Evolutionary conservation across 345 rosid genomes (phyloP), one percentile per base, ranked within the genome.

Genomic region (Citrus glauca): DNA sequence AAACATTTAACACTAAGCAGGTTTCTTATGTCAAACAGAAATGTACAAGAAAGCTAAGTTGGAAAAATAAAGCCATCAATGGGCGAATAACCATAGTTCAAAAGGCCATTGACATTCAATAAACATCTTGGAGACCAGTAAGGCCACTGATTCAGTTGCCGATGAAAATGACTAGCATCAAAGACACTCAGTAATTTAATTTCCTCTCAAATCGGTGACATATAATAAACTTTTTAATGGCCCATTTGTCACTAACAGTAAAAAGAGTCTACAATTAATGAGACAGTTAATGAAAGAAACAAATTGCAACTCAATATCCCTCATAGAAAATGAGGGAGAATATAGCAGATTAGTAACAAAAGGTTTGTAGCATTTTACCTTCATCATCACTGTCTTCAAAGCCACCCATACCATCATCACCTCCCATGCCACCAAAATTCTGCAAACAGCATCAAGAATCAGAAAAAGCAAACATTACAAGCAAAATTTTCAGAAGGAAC

Each of bases 371-470:
- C 59, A 63, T 37, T n/a, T 83, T 85, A 94, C 98, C 97, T 85
- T 94, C 98, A 77, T 91, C 97, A 80, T 94, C 98, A 82, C 95
- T 93, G 83, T 89, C 97, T 25, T 90, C 98, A 69, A 89, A 88
- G 28, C 90, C 97, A 62, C 84, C 92, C 89, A 92, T 83, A 7
- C 81, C 92, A 24, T 78, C 90, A 6, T 59, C 88, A 0, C 80
- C 88, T 0, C 82, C 85, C 24, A 84, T 79, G 63, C 79, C 84
- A 19, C 86, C 85, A n/a, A 88, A 78, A 67, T 77, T 86, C 90
- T 88, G 82, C 79, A 77, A 28, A 72, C 63, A 17, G 68, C 9
- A 71, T 11, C 20, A 8, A 72, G 42, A 32, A 67, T 68, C 24
- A 81, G 70, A 3, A 42, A 32, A 4, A 62, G 62, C 27, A 55